Base-by-base conservation (phyloP, 441 rosid genomes). In the Eutrema salsugineum region DNA sequence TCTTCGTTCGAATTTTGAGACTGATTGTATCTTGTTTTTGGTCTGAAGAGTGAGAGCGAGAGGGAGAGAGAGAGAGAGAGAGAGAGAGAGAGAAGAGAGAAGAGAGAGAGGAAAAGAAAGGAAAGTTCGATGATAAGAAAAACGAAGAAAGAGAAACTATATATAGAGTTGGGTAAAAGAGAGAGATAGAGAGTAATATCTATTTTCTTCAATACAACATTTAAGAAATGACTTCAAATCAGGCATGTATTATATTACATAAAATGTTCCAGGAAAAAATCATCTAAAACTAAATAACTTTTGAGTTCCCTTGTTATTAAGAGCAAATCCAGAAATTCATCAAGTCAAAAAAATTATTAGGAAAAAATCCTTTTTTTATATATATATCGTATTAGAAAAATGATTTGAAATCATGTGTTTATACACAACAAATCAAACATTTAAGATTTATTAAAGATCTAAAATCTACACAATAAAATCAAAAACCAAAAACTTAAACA, bases 91-190 rank as follows among this genome's bases (percentile, higher is more conserved):
- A 50, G 9, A 39, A 38, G 78, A 42, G 27, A 24, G 27, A 15
- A 16, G 61, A 27, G 56, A 10, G 40, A 54, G 58, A 42, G 46
- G 30, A 50, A 12, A 39, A 38, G 78, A 42, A 63, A 38, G 54
- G 56, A 57, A 47, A 68, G 48, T 70, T 70, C 50, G 72, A 48
- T 70, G 76, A 50, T 53, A 58, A 58, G 50, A 64, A 43, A 33
- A 58, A 15, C 6, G 54, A 48, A 30, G 56, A 57, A 48, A 59
- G 50, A 63, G 72, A 70, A 71, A 75, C 42, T 71, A 72, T 80
- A 82, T 80, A 85, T 80, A 80, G 84, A 78, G 82, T 43, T 72
- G 71, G 57, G 71, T 44, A 20, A 47, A 66, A 36, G 61, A 24
- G 61, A 24, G 24, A 22, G 39, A 32, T 3, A 54, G 36, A 28